These are phyloP conservation scores for Vinca minor DNA, from an alignment of 257 asterid species.

Conservation along the genomic window DNA sequence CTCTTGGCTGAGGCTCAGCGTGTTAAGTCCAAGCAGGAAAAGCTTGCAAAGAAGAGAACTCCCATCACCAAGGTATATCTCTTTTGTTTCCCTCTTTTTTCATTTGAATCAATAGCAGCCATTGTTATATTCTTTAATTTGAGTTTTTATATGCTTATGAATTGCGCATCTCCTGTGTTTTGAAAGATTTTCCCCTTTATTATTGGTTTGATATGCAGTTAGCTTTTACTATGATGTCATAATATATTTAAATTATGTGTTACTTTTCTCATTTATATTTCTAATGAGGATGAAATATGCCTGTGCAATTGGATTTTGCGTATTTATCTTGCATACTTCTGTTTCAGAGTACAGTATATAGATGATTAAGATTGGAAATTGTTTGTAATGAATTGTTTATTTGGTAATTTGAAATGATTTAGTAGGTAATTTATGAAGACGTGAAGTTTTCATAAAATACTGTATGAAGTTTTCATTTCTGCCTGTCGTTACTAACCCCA, in stretches of 20 bases:
- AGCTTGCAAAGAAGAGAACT: slow-evolving; percentile 62
- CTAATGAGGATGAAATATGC: neutral
- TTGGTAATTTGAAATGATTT: too few species aligned
- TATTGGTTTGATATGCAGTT: neutral
- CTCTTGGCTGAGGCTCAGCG: slow-evolving; percentile 74
- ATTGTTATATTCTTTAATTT: neutral
- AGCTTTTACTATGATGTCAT: too few species aligned
- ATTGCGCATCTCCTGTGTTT: neutral
- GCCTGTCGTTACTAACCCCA: too few species aligned
- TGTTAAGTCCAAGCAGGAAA: slow-evolving; percentile 65
- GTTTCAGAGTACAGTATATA: neutral
- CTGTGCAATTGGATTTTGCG: too few species aligned
- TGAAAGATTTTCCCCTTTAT: neutral
- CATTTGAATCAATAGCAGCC: neutral
- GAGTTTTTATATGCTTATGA: too few species aligned
- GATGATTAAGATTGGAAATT: neutral
- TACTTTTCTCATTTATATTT: too few species aligned
- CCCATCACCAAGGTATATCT: slow-evolving; percentile 56
- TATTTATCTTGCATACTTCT: neutral
- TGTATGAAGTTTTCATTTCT: too few species aligned
- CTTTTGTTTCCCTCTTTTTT: slow-evolving; percentile 16
- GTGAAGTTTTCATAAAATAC: too few species aligned
- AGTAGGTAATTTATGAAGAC: too few species aligned
- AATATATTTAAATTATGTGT: neutral
- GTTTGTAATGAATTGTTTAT: too few species aligned